These are phyloP conservation scores for Cardamine occulta DNA, from an alignment of 345 rosid species.

Conservation along the genomic window DNA sequence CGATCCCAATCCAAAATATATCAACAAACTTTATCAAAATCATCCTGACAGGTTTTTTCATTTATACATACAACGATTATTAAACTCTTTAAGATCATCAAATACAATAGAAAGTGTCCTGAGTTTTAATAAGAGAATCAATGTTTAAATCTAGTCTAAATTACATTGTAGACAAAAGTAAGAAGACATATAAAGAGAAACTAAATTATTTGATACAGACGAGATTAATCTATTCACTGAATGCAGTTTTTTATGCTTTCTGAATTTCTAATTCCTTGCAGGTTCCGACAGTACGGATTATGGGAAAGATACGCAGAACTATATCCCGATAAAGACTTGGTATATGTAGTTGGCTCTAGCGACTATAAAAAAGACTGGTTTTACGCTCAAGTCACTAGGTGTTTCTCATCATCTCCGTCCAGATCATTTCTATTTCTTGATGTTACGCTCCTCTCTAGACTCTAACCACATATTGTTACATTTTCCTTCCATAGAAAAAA, in stretches of 20 bases:
- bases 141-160: no score
- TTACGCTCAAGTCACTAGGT: constrained; percentile 80
- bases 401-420: neutral
- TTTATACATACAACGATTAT: neutral
- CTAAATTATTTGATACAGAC: neutral
- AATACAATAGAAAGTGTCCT: neutral
- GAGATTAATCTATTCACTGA: neutral
- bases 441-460: neutral
- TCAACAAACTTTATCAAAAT: constrained; percentile 67
- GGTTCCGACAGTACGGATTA: constrained; percentile 84
- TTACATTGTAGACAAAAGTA: no score
- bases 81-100: neutral
- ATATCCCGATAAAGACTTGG: constrained; percentile 68
- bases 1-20: constrained; percentile 69
- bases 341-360: constrained; percentile 66
- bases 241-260: neutral
- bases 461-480: constrained; percentile 14
- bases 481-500: constrained; percentile 45
- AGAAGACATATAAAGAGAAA: no score
- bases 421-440: constrained; percentile 7
- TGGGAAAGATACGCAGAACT: constrained; percentile 87
- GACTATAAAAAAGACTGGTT: constrained; percentile 84
- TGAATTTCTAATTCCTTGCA: constrained; percentile 24
- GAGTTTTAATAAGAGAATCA: no score
- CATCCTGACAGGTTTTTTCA: constrained; percentile 72